Conservation (phyloP, 352 stramenopile species). For the Blastocystis sp. region DNA sequence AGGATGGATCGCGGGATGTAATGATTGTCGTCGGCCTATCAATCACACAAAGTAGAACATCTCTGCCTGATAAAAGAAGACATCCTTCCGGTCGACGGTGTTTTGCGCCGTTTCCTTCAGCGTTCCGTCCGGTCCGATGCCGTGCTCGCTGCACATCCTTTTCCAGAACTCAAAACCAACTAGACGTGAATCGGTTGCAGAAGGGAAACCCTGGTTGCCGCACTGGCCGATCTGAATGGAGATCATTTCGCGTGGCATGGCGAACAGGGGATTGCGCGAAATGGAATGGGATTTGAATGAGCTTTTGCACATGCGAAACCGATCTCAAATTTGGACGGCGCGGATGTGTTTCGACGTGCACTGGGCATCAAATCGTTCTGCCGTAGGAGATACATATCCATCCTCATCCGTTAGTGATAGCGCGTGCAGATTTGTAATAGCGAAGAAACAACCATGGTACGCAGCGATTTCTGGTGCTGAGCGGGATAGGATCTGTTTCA, state of each 20-base stretch:
- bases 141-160: slow-evolving; percentile 95
- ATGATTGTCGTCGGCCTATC: slow-evolving; percentile 89
- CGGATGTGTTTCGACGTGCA: not conserved
- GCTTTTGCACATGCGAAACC: slow-evolving; percentile 44
- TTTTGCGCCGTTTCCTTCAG: slow-evolving; percentile 86
- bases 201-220: slow-evolving; percentile 88
- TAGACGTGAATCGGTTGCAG: slow-evolving; percentile 49
- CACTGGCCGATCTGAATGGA: slow-evolving; percentile 97
- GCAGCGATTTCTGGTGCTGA: not conserved
- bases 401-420: not conserved
- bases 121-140: slow-evolving; percentile 91
- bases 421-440: not conserved
- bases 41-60: not conserved
- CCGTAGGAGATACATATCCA: not conserved
- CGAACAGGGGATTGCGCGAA: not conserved
- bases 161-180: slow-evolving; percentile 99
- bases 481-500: slow-evolving; percentile 40
- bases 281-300: not conserved
- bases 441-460: not conserved
- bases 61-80: slow-evolving; percentile 94
- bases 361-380: not conserved
- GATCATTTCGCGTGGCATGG: slow-evolving; percentile 96
- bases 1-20: slow-evolving; percentile 94
- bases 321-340: not conserved
- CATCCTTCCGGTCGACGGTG: slow-evolving; percentile 91